These are phyloP conservation scores for Rubia yunnanensis DNA, from an alignment of 257 asterid species.

Conservation along the genomic window DNA sequence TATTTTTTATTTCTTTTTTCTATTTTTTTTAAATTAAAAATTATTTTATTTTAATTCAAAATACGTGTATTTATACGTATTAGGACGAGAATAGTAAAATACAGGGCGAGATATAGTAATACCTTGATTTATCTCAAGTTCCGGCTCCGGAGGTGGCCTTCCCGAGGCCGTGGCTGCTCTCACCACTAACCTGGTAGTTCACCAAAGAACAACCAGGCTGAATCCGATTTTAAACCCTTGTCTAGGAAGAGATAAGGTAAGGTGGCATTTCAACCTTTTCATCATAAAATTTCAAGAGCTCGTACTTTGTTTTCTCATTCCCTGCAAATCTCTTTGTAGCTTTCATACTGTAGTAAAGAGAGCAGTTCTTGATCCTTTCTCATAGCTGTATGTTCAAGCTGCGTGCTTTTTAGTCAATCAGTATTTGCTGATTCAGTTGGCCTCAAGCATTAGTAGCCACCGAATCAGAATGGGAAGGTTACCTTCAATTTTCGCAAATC, in stretches of 20 bases:
- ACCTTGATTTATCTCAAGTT: too few relatives aligned
- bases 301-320: background rate
- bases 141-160: too few relatives aligned
- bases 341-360: background rate
- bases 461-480: constrained; percentile 37
- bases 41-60: too few relatives aligned
- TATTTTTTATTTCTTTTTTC: too few relatives aligned
- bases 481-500: constrained; percentile 25
- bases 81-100: too few relatives aligned
- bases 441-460: background rate
- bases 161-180: too few relatives aligned
- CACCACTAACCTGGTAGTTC: too few relatives aligned
- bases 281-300: too few relatives aligned
- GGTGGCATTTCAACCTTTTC: background rate
- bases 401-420: background rate
- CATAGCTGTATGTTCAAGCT: background rate
- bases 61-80: too few relatives aligned
- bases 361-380: background rate
- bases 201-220: background rate
- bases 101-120: too few relatives aligned
- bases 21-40: too few relatives aligned
- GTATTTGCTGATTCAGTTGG: background rate
- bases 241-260: background rate
- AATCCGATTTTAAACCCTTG: background rate
- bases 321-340: background rate